Evolutionary conservation across 1,284 basidiomycete genomes (phyloP), one percentile per base, ranked within the genome.

Genomic region (Caloboletus firmus): DNA sequence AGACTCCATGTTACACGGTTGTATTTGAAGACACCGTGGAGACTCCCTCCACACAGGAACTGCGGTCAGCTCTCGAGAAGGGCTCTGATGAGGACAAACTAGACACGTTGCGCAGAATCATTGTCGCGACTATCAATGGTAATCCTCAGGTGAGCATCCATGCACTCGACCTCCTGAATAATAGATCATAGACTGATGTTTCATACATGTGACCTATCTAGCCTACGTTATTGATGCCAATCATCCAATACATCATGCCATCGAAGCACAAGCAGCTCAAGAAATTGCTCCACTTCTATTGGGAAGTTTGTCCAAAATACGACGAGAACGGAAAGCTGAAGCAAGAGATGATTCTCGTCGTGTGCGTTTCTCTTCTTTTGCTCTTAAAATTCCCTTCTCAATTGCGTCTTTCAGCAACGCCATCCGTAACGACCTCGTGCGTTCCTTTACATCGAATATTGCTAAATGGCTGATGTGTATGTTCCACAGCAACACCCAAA

Each of bases 311-410:
- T 75, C 96, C 97, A 26, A 98, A 99, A 74, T 90, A 97, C 62
- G 97, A 99, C 65, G 95, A 98, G 61, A 87, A 85, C 60, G 97
- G 97, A 52, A 98, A 98, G 76, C 77, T 99, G 65, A 98, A 98
- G 82, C 97, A 99, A 76, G 97, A 99, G 78, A 99, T 99, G 97
- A 99, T 99, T 67, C 83, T 99, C 45, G 96, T 99, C 44, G 95
- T 96, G 93, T 95, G 71, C 69, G 91, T 84, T 4, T 26, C 34
- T 31, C 45, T 40, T 41, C 28, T 45, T 30, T 40, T 12, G 18
- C 20, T 22, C 18, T 32, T 7, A 2, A 3, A 10, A 6, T 37
- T 11, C 37, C 30, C 22, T 37, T 59, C 46, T 55, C 37, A 52
- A 53, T 62, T 68, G 0, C 45, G 28, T 45, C 42, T 22, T 51